Conservation (phyloP, 805 yeast genomes). For the Metschnikowia matae region DNA sequence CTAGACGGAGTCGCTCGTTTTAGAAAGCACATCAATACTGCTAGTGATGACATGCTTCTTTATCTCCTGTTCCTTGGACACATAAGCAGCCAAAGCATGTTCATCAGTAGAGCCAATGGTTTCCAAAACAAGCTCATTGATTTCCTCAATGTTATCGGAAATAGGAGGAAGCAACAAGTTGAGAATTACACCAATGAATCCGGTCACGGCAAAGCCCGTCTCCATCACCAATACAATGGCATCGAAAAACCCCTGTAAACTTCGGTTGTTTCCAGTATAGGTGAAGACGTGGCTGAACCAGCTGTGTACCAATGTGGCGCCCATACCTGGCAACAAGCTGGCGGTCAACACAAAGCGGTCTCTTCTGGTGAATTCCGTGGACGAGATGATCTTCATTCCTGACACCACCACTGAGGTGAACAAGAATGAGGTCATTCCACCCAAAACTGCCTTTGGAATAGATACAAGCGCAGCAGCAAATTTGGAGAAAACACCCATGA, state of each 20-base stretch:
- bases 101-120: slow-evolving; percentile 41
- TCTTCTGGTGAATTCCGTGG: slow-evolving; percentile 62
- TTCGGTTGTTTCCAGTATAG: slow-evolving; percentile 55
- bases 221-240: slow-evolving; percentile 70
- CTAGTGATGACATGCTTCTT: neutral
- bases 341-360: slow-evolving; percentile 71
- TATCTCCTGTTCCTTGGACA: slow-evolving; percentile 26
- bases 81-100: slow-evolving; percentile 29
- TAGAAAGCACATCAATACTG: neutral
- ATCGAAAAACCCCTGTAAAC: slow-evolving; percentile 57
- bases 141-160: slow-evolving; percentile 44
- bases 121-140: slow-evolving; percentile 43
- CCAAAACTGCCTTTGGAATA: slow-evolving; percentile 39
- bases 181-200: slow-evolving; percentile 57
- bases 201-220: slow-evolving; percentile 69
- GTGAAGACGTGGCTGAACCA: slow-evolving; percentile 68
- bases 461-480: slow-evolving; percentile 13
- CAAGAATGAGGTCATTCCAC: slow-evolving; percentile 82
- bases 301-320: slow-evolving; percentile 57
- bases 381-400: slow-evolving; percentile 62
- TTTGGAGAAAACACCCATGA: slow-evolving; percentile 13
- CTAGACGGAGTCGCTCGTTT: neutral
- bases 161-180: slow-evolving; percentile 63
- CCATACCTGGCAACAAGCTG: slow-evolving; percentile 60
- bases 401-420: slow-evolving; percentile 76